phyloP scores from a whole-genome alignment of 164 flowering plant genomes.

The Berberis thunbergii region DNA sequence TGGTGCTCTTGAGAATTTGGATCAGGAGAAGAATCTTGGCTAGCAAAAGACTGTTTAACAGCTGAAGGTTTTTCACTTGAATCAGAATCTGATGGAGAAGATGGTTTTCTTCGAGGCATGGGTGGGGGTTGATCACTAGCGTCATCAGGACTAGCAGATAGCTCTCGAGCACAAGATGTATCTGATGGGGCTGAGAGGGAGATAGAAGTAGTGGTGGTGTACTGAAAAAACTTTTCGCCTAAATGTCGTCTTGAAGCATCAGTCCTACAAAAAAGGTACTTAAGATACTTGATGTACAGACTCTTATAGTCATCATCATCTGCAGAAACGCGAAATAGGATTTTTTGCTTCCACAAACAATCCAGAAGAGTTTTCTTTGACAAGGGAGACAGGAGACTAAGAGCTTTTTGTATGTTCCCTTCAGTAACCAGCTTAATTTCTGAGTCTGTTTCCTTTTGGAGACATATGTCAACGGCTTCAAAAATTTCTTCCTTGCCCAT shows the following conservation, averaged over 20 bases:
- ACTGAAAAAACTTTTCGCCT: slow-evolving; percentile 11
- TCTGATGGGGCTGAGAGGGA: slow-evolving; percentile 15
- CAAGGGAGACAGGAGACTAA: slow-evolving; percentile 32
- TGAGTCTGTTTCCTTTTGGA: slow-evolving; percentile 17
- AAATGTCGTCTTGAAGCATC: slow-evolving; percentile 26
- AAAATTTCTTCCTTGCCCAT: slow-evolving; percentile 23
- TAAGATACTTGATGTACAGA: slow-evolving; percentile 30
- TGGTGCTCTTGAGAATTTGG: slow-evolving; percentile 9
- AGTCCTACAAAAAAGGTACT: slow-evolving; percentile 20
- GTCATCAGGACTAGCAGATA: slow-evolving; percentile 21
- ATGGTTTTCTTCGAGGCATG: slow-evolving; percentile 13
- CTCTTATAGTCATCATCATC: slow-evolving; percentile 28
- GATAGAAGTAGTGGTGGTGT: slow-evolving; percentile 15
- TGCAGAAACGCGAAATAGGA: slow-evolving; percentile 24
- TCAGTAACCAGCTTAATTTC: slow-evolving; percentile 11
- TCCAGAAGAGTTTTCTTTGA: slow-evolving; percentile 37
- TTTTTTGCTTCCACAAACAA: slow-evolving; percentile 36
- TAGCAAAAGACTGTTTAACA: slow-evolving; percentile 10
- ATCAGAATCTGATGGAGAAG: slow-evolving; percentile 20
- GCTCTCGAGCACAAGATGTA: slow-evolving; percentile 13
- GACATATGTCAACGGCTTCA: slow-evolving; percentile 20
- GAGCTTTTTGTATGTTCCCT: slow-evolving; percentile 24
- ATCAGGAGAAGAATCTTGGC: slow-evolving; percentile 19
- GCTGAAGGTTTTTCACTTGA: slow-evolving; percentile 17
- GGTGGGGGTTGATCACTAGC: slow-evolving; percentile 16